Conservation (phyloP, 2,329 filamentous ascomycete genomes). For the Aspergillus sp. region DNA sequence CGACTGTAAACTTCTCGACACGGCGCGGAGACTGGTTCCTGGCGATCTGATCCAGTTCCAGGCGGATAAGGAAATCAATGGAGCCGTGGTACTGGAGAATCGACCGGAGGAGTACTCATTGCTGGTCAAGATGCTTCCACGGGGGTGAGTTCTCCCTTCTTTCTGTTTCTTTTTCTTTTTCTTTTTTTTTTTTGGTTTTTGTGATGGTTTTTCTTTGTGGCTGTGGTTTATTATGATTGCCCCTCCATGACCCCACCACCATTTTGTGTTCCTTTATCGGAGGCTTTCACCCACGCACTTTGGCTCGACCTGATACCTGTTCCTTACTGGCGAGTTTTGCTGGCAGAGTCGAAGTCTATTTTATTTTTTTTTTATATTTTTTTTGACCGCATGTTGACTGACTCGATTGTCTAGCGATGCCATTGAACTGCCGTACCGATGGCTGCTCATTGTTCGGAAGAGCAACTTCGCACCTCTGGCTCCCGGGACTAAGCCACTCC, state of each 20-base stretch:
- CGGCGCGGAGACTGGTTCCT: conserved; percentile 60
- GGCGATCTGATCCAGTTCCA: conserved; percentile 85
- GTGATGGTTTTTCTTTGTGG: conserved; percentile 3
- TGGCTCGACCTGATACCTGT: no score
- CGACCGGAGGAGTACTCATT: conserved; percentile 66
- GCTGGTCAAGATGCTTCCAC: conserved; percentile 75
- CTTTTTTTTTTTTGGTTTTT: conserved; percentile 2
- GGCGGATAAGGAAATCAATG: conserved; percentile 79
- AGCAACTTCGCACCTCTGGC: conserved; percentile 43
- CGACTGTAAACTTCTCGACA: conserved; percentile 60
- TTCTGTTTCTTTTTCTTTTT: conserved; percentile 6
- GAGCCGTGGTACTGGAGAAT: conserved; percentile 81
- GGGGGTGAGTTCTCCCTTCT: conserved; percentile 55
- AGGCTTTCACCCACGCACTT: not conserved
- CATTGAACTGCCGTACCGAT: conserved; percentile 57
- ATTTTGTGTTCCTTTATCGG: conserved; percentile 4
- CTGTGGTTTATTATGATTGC: conserved; percentile 1
- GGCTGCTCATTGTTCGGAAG: conserved; percentile 45
- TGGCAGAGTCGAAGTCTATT: not conserved
- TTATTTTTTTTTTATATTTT: not conserved
- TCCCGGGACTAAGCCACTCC: conserved; percentile 41
- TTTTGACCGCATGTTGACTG: conserved; percentile 5
- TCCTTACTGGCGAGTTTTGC: conserved; percentile 4
- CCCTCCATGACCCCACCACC: conserved; percentile 2
- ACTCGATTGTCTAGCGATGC: conserved; percentile 26